Evolutionary conservation across 176 grass and related monocot genomes (phyloP), one percentile per base, ranked within the genome.

Genomic region (barley (Hordeum vulgare)): DNA sequence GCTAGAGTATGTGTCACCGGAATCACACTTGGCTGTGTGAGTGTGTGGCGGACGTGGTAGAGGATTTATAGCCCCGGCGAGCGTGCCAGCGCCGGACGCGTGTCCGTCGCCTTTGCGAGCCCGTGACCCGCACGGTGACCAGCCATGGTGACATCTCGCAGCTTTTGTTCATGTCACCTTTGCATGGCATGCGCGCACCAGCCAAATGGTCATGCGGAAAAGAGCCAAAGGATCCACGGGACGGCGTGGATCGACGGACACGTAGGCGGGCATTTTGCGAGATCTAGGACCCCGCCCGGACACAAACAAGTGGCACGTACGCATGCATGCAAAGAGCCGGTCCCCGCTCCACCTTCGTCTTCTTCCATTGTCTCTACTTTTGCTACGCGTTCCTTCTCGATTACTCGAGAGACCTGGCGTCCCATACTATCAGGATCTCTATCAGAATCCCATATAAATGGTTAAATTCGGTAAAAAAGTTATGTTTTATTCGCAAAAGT

Each of bases 11-110:
- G 44, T 47, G 44, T 6, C 44, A 4, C 34, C 34, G 6, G 34
- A 35, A 35, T 47, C 47, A 51, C 20, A 70, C 64, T 51, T 70
- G 40, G 69, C 24, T 54, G 40, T 68, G 66, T 65, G 59, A 65
- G 61, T 66, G 65, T 72, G 69, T 10, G 26, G 24, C 26, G 5
- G 69, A 8, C 4, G 11, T 10, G 44, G 15, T 3, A 41, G 65
- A 23, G 12, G 65, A 71, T 81, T 81, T 81, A 81, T 81, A 81
- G 65, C 4, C 33, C 24, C 15, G 47, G 33, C 65, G 23, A 69
- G 79, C 49, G 47, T 14, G 54, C 47, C 3, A 4, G 0, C n/a
- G 9, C 31, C 45, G 40, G 65, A 70, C 79, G 23, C 10, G 65
- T 58, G 79, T 20, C 33, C 44, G 20, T 35, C 21, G 7, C 62